These are phyloP conservation scores for Cyphellophora attinorum DNA, from an alignment of 2,329 filamentous ascomycete genomes.

Conservation along the genomic window DNA sequence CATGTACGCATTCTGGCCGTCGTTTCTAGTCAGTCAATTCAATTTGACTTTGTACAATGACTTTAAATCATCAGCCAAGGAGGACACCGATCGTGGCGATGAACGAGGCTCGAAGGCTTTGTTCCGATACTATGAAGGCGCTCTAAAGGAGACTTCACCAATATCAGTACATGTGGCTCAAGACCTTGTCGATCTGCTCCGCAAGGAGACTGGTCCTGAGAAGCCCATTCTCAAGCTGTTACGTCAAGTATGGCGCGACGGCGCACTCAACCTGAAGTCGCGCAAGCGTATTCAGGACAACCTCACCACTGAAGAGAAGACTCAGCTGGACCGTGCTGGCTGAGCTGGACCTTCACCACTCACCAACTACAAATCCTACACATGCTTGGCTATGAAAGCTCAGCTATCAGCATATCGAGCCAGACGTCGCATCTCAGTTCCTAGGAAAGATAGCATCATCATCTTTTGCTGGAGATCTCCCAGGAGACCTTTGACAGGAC, in stretches of 20 bases:
- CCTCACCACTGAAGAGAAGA: constrained; percentile 41
- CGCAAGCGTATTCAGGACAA: constrained; percentile 46
- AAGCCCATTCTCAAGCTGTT: constrained; percentile 42
- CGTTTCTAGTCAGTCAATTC: constrained; percentile 64
- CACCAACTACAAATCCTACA: too few species aligned
- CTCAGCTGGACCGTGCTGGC: constrained; percentile 36
- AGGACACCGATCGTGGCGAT: constrained; percentile 48
- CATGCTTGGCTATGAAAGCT: too few species aligned
- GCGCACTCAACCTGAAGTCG: constrained; percentile 45
- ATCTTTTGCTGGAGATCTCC: too few species aligned
- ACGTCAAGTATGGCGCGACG: constrained; percentile 44
- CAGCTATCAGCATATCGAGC: too few species aligned
- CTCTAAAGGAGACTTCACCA: constrained; percentile 40
- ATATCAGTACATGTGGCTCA: constrained; percentile 45
- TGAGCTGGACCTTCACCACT: constrained; percentile 3
- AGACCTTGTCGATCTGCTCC: constrained; percentile 48
- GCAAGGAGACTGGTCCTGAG: constrained; percentile 33
- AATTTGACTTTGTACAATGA: constrained; percentile 67
- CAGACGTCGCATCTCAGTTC: too few species aligned
- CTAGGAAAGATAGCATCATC: too few species aligned
- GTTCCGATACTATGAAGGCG: constrained; percentile 55
- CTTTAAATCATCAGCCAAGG: constrained; percentile 57
- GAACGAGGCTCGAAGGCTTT: constrained; percentile 52
- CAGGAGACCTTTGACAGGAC: too few species aligned
- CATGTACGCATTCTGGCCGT: constrained; percentile 66